Conservation (phyloP, 106 monocot genomes). For the Dendrobium chrysotoxum region DNA sequence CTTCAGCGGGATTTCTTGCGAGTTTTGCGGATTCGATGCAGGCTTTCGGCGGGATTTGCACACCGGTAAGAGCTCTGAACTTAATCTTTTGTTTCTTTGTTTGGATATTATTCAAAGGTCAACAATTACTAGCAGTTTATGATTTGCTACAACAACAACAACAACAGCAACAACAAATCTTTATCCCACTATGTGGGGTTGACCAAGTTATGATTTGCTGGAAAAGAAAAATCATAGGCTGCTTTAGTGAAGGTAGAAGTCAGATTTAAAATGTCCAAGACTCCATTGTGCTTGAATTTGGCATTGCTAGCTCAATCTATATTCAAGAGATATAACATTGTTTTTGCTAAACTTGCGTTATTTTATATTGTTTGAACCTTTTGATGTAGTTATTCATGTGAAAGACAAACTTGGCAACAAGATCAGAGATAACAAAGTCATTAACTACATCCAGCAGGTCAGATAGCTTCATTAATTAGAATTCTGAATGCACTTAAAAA, state of each 20-base stretch:
- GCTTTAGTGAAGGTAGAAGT: too few species aligned
- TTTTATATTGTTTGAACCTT: conserved; percentile 3
- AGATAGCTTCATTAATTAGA: not conserved
- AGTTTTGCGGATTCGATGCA: too few species aligned
- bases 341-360: not conserved
- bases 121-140: not conserved
- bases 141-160: not conserved
- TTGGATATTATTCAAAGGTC: too few species aligned
- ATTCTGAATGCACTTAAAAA: not conserved
- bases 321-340: not conserved
- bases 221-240: too few species aligned
- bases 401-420: conserved; percentile 57
- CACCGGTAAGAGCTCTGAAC: too few species aligned
- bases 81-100: too few species aligned
- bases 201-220: too few species aligned
- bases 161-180: not conserved
- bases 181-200: too few species aligned
- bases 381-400: conserved; percentile 55
- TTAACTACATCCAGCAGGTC: conserved; percentile 52
- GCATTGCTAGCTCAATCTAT: not conserved
- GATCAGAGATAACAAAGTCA: conserved; percentile 25
- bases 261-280: too few species aligned
- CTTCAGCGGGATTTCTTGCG: too few species aligned
- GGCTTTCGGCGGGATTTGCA: too few species aligned
- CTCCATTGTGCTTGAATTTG: too few species aligned